Evolutionary conservation across 2,329 filamentous ascomycete genomes (phyloP), one percentile per base, ranked within the genome.

Genomic region (Dactylellina drechsleri): DNA sequence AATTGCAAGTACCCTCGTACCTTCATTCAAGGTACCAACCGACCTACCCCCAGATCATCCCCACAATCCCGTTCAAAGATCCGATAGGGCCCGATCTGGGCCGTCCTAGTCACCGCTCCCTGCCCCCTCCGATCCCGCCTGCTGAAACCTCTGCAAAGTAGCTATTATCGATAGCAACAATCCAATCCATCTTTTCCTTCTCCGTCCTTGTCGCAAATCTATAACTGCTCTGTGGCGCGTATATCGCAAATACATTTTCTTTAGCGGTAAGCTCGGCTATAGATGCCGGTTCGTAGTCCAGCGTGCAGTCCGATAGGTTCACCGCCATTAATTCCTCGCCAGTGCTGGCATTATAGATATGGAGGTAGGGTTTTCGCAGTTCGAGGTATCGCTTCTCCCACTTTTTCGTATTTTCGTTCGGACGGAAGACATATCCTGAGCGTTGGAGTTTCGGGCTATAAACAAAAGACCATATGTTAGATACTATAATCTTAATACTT

Each of bases 311-410:
- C 41, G 90, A 88, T 65, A 99, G 85, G 80, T 94, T 96, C 79
- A 98, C 92, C 8, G 95, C 90, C 64, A 90, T 92, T 53, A 97
- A 87, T 82, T 97, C 94, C 78, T 98, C 95, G 16, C 94, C 93
- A 47, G 96, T 91, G 0, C 90, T 88, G 0, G 91, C 89, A 23
- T 88, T 91, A 83, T 98, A 92, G 41, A 99, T 88, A 82, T 98
- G 93, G 62, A 99, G 85, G 81, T 98, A 99, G 0, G 95, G 95
- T 61, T 91, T 87, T 36, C 95, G 88, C 28, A 99, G 87, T 83
- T 99, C 95, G 58, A 97, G 92, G 80, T 96, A 98, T 49, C 94
- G 90, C 79, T 93, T 92, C 28, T 95, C 87, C 95, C 95, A 99
- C 76, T 91, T 88, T 20, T 89, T 91, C 41, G 90, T 92, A 64